A percentile compares a stretch with the other conserved stretches of the same genome.
phyloP scores from a whole-genome alignment of 306 rosid species.

The Citrullus amarus region DNA sequence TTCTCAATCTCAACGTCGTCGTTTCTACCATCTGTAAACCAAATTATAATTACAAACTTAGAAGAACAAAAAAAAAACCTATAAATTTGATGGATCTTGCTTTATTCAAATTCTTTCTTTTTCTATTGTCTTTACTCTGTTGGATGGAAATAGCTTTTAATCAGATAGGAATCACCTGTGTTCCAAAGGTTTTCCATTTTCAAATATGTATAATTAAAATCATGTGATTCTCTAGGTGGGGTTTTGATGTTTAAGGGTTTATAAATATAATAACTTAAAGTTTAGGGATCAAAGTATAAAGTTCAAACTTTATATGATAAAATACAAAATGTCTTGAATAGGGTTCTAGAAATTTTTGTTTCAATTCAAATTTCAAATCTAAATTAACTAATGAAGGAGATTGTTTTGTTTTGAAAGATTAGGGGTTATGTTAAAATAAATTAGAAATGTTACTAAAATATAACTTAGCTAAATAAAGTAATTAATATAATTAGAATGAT shows the following conservation, averaged over 20 bases:
- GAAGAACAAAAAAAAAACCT: background rate
- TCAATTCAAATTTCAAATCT: too few relatives aligned
- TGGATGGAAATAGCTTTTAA: background rate
- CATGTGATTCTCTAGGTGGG: background rate
- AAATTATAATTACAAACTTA: too few relatives aligned
- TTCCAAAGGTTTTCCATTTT: background rate
- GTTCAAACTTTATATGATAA: too few relatives aligned
- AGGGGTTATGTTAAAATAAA: too few relatives aligned
- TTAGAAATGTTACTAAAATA: too few relatives aligned
- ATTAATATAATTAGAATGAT: too few relatives aligned
- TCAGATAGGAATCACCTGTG: background rate
- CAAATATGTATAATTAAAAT: background rate
- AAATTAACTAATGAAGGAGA: too few relatives aligned
- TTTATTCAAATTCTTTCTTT: background rate
- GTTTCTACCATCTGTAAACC: background rate
- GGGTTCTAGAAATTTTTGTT: too few relatives aligned
- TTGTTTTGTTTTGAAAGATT: too few relatives aligned
- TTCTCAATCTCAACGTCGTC: slow-evolving; percentile 36
- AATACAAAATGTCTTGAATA: too few relatives aligned
- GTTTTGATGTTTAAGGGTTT: background rate
- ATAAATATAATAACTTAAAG: background rate
- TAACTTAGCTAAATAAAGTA: too few relatives aligned
- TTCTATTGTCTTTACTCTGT: background rate
- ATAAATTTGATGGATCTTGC: background rate
- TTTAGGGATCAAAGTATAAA: background rate